Evolutionary conservation across 441 rosid species (phyloP).

Genomic region (Euphorbia celastroides): DNA sequence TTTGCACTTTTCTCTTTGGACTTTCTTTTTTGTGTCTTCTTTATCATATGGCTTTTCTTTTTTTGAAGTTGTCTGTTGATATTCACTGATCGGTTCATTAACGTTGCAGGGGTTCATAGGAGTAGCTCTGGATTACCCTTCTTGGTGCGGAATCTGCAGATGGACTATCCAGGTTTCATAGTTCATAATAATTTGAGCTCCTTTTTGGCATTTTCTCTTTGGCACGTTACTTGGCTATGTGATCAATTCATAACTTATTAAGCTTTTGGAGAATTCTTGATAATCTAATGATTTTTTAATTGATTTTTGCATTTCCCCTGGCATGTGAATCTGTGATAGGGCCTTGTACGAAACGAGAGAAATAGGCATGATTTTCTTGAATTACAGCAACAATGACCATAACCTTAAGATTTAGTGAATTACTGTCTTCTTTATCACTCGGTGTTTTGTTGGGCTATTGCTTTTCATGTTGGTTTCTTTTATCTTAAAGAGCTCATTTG

Average conservation of each 20-base stretch:
- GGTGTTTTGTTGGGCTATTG: neutral
- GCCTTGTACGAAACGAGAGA: neutral
- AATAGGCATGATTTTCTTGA: neutral
- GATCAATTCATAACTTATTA: neutral
- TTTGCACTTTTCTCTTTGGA: no score
- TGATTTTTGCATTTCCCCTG: neutral
- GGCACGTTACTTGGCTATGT: neutral
- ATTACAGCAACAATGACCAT: neutral
- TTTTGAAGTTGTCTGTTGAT: neutral
- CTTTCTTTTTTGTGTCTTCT: no score
- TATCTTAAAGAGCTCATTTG: neutral
- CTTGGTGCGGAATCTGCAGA: neutral
- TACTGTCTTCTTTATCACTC: neutral
- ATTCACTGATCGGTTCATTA: conserved; percentile 9
- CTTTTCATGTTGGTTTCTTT: neutral
- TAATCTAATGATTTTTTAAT: neutral
- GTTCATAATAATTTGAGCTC: neutral
- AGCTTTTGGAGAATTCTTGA: neutral
- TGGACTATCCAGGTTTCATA: neutral
- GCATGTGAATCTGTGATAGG: neutral
- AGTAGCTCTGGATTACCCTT: conserved; percentile 3
- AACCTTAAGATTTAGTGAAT: neutral
- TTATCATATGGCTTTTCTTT: neutral
- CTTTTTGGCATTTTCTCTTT: neutral
- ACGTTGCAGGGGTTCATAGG: conserved; percentile 36